These are phyloP conservation scores for Metschnikowia continentalis DNA, from an alignment of 805 yeast species.

Conservation along the genomic window DNA sequence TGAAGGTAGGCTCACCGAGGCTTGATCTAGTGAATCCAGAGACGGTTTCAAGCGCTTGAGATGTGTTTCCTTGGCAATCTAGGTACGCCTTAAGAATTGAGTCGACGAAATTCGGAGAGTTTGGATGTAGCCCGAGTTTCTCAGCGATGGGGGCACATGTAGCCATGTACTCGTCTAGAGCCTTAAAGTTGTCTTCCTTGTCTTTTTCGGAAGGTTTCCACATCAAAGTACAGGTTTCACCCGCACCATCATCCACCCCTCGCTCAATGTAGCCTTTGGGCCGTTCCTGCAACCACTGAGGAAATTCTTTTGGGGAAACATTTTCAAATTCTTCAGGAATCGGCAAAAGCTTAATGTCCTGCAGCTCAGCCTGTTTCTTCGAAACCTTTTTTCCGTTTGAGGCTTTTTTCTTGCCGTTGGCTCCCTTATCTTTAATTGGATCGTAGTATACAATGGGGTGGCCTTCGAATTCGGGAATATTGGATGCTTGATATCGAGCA, in stretches of 20 bases:
- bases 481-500: constrained; percentile 64
- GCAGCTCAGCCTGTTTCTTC: constrained; percentile 18
- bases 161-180: constrained; percentile 52
- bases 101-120: constrained; percentile 82
- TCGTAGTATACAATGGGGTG: constrained; percentile 69
- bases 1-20: constrained; percentile 75
- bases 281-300: constrained; percentile 72
- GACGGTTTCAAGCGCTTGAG: constrained; percentile 45
- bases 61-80: constrained; percentile 47
- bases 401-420: constrained; percentile 11
- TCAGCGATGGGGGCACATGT: constrained; percentile 56
- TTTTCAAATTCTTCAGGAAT: constrained; percentile 47
- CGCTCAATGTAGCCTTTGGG: constrained; percentile 83
- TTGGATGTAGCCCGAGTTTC: constrained; percentile 48
- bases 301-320: constrained; percentile 44
- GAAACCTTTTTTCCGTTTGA: constrained; percentile 10
- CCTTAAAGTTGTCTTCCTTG: constrained; percentile 19
- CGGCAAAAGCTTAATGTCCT: constrained; percentile 26
- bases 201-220: constrained; percentile 54
- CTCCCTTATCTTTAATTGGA: constrained; percentile 15
- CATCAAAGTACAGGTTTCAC: constrained; percentile 52
- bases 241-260: constrained; percentile 60
- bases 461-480: constrained; percentile 56
- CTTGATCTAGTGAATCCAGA: constrained; percentile 48
- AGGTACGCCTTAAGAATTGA: constrained; percentile 56